Conservation (phyloP, 2,329 filamentous ascomycete species). For the Beauveria medogensis region DNA sequence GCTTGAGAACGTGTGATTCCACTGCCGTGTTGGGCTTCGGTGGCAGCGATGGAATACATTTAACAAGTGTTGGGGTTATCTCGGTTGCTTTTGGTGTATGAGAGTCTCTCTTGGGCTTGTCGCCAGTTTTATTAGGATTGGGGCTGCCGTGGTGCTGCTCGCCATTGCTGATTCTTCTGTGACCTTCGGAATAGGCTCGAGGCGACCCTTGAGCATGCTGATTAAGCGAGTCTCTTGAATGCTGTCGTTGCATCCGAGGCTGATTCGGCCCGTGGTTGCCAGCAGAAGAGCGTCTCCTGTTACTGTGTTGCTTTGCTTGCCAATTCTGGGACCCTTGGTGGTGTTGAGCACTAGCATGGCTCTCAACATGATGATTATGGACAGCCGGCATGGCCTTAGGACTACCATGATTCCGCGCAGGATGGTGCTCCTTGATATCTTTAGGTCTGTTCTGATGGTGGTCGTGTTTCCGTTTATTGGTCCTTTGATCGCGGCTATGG, state of each 20-base stretch:
- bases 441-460: neutral
- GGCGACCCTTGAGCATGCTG: neutral
- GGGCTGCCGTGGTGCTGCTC: neutral
- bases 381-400: neutral
- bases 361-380: neutral
- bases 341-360: neutral
- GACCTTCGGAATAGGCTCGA: neutral
- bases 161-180: neutral
- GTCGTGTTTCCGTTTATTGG: conserved; percentile 8
- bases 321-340: neutral
- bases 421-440: conserved; percentile 9
- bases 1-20: neutral
- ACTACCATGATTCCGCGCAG: conserved; percentile 3
- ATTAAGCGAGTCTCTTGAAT: neutral
- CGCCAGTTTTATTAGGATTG: neutral
- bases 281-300: neutral
- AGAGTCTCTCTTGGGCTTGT: neutral
- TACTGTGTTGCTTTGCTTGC: neutral
- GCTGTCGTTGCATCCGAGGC: neutral
- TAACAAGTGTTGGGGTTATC: neutral
- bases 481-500: conserved; percentile 2
- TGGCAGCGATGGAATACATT: conserved; percentile 1
- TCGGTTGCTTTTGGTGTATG: neutral
- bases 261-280: neutral
- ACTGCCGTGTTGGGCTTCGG: neutral